Evolutionary conservation across 768 basidiomycete species (phyloP).

Genomic region (Boletus barrowsii): DNA sequence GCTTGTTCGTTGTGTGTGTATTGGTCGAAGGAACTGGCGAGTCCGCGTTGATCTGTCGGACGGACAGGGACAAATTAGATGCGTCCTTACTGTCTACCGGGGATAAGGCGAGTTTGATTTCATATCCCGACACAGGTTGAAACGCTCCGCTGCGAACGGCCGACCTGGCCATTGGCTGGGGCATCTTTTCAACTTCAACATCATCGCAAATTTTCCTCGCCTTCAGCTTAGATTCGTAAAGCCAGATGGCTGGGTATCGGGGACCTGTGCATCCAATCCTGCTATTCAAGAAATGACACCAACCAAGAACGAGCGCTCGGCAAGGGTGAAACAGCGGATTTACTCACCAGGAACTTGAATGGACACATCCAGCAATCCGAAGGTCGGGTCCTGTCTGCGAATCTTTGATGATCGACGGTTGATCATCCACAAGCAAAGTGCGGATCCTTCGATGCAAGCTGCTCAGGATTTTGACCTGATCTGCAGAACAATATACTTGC

Average conservation of each 20-base stretch:
- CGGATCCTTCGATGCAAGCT: constrained; percentile 5
- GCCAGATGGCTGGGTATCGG: not conserved
- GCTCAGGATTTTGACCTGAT: not conserved
- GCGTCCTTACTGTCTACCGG: not conserved
- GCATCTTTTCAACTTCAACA: not conserved
- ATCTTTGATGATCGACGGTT: constrained; percentile 20
- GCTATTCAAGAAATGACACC: not conserved
- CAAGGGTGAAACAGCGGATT: not conserved
- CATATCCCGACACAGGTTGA: constrained; percentile 12
- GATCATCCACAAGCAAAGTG: not conserved
- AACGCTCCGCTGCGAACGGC: constrained; percentile 11
- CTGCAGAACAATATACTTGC: no score
- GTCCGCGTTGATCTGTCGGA: not conserved
- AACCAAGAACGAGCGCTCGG: not conserved
- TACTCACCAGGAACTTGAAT: not conserved
- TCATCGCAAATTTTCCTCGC: no score
- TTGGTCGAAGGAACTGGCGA: no score
- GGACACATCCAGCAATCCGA: not conserved
- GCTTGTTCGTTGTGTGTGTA: not conserved
- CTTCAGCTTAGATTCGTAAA: no score
- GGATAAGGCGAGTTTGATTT: constrained; percentile 6
- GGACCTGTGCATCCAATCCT: not conserved
- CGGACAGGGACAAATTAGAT: not conserved
- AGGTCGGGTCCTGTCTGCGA: not conserved
- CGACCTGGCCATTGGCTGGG: not conserved